Evolutionary conservation across 805 yeast genomes (phyloP).

Genomic region (Metschnikowia cubensis): DNA sequence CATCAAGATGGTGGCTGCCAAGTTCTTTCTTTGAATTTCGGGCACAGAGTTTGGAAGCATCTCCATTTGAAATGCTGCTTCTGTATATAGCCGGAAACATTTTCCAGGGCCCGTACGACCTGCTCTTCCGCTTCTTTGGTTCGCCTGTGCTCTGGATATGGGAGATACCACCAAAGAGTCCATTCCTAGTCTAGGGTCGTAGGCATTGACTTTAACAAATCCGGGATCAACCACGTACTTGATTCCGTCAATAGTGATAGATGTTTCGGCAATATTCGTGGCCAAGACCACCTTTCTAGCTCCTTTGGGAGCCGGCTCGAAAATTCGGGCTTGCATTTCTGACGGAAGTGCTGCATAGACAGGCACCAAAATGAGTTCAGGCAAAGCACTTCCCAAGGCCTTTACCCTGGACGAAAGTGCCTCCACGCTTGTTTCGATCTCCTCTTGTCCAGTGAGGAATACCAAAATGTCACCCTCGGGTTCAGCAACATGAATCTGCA

Average conservation of each 20-base stretch:
- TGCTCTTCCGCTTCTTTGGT: constrained; percentile 94
- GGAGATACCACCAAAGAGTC: constrained; percentile 81
- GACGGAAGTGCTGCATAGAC: constrained; percentile 90
- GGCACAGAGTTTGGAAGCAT: constrained; percentile 80
- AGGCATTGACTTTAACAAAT: constrained; percentile 84
- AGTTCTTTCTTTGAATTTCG: constrained; percentile 85
- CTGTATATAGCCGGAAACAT: constrained; percentile 89
- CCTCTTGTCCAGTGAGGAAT: constrained; percentile 89
- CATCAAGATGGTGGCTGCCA: constrained; percentile 78
- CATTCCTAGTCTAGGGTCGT: constrained; percentile 86
- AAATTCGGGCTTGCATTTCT: constrained; percentile 82
- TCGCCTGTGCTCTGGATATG: constrained; percentile 92
- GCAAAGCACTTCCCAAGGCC: constrained; percentile 54
- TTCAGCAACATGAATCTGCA: constrained; percentile 81
- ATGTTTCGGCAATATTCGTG: constrained; percentile 95
- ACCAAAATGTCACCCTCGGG: constrained; percentile 77
- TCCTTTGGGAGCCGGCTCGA: constrained; percentile 82
- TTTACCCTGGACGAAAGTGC: constrained; percentile 62
- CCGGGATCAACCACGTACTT: constrained; percentile 93
- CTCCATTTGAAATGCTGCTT: constrained; percentile 70
- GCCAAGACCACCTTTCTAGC: constrained; percentile 89
- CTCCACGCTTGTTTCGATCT: constrained; percentile 87
- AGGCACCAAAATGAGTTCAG: constrained; percentile 74
- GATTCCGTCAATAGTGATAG: constrained; percentile 92
- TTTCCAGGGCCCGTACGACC: constrained; percentile 97